These are phyloP conservation scores for Passalora sequoiae DNA, from an alignment of 2,329 filamentous ascomycete genomes.

Conservation along the genomic window DNA sequence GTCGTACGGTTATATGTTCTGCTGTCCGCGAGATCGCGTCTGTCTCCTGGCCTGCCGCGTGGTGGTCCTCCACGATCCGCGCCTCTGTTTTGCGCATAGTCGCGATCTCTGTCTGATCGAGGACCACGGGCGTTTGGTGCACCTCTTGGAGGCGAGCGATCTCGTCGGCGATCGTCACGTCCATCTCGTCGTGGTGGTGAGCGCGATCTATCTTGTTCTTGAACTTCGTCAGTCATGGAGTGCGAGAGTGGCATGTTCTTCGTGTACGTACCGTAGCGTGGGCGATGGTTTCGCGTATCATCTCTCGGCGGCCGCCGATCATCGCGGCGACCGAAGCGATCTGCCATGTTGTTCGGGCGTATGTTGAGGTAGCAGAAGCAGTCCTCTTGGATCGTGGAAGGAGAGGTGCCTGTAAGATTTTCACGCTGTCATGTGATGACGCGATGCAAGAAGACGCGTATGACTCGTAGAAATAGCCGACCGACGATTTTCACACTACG, in stretches of 20 bases:
- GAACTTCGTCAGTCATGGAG: constrained; percentile 15
- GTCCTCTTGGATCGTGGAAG: no score
- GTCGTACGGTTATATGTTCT: constrained; percentile 2
- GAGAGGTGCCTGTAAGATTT: no score
- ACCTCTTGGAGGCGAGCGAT: constrained; percentile 24
- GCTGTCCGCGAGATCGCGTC: constrained; percentile 11
- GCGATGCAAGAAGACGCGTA: no score
- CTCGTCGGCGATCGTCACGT: constrained; percentile 28
- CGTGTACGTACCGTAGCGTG: constrained; percentile 24
- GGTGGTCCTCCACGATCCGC: constrained; percentile 9
- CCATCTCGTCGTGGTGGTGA: constrained; percentile 29
- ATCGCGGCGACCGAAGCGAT: constrained; percentile 25
- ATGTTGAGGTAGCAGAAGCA: no score
- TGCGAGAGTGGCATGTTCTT: background rate
- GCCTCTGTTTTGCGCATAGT: constrained; percentile 16
- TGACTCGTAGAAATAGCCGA: no score
- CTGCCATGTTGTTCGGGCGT: constrained; percentile 23
- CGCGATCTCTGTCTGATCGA: constrained; percentile 21
- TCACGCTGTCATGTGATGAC: no score
- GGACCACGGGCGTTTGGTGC: constrained; percentile 18
- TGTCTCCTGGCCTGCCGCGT: constrained; percentile 12
- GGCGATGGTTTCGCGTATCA: constrained; percentile 23
- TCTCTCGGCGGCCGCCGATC: constrained; percentile 25
- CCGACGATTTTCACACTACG: no score
- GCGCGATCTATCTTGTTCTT: constrained; percentile 29